Percentiles rank a stretch among this genome's conserved stretches.
Evolutionary conservation across 2,329 filamentous ascomycete species (phyloP).

Genomic region (Aspergillus sp.): DNA sequence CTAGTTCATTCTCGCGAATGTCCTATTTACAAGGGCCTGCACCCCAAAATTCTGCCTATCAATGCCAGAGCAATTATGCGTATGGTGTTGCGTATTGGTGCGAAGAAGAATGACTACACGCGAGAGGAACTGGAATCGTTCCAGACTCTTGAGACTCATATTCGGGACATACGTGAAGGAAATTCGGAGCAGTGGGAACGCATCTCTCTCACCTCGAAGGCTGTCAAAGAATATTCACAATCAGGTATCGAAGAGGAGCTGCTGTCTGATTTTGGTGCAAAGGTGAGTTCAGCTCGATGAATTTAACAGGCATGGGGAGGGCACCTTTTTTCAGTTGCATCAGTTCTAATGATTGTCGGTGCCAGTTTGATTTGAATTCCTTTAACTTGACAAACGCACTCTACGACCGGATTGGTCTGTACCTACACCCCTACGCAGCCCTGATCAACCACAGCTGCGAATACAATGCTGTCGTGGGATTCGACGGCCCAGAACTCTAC

Average conservation of each 20-base stretch:
- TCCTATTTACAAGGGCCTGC: constrained; percentile 48
- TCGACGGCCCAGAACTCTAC: constrained; percentile 53
- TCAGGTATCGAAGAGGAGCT: constrained; percentile 45
- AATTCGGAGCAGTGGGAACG: constrained; percentile 47
- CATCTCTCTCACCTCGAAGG: constrained; percentile 54
- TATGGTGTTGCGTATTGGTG: constrained; percentile 45
- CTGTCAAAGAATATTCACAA: constrained; percentile 54
- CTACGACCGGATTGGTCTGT: constrained; percentile 60
- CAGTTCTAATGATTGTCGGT: not conserved
- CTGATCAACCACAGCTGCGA: constrained; percentile 63
- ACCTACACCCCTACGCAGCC: constrained; percentile 55
- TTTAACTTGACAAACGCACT: constrained; percentile 57
- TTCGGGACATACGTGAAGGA: constrained; percentile 46
- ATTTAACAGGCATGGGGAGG: too few relatives aligned
- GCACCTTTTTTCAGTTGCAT: not conserved
- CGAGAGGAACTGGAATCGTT: constrained; percentile 45
- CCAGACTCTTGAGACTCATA: constrained; percentile 48
- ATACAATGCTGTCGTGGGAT: constrained; percentile 58
- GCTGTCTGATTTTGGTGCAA: constrained; percentile 46
- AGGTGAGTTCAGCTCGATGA: constrained; percentile 32
- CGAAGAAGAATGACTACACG: constrained; percentile 33
- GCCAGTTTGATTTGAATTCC: constrained; percentile 57
- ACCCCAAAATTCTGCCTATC: constrained; percentile 52
- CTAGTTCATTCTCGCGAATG: constrained; percentile 61
- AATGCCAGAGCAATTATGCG: constrained; percentile 57